phyloP scores from a whole-genome alignment of 2,329 filamentous ascomycete genomes.

The Knufia petricola region DNA sequence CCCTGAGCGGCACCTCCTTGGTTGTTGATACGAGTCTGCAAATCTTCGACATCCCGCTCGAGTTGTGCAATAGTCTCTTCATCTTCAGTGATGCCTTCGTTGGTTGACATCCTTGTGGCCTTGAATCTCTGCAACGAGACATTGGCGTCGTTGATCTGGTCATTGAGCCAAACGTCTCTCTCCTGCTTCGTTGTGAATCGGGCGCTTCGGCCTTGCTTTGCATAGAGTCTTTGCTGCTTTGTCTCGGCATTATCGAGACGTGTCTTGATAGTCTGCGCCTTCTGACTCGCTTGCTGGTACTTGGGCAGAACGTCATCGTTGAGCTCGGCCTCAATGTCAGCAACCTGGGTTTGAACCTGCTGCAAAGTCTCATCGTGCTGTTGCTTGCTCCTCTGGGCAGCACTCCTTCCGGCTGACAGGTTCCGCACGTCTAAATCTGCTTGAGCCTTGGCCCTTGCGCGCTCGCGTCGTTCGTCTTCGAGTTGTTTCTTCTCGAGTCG shows the following conservation, averaged over 20 bases:
- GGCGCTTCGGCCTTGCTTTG: slow-evolving; percentile 81
- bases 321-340: slow-evolving; percentile 66
- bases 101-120: slow-evolving; percentile 71
- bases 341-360: slow-evolving; percentile 63
- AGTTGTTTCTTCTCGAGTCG: slow-evolving; percentile 76
- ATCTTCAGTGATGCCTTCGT: slow-evolving; percentile 68
- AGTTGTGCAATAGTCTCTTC: slow-evolving; percentile 61
- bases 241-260: slow-evolving; percentile 69
- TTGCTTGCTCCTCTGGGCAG: slow-evolving; percentile 61
- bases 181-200: slow-evolving; percentile 83
- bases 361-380: slow-evolving; percentile 64
- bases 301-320: slow-evolving; percentile 59
- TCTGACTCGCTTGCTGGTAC: slow-evolving; percentile 61
- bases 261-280: slow-evolving; percentile 61
- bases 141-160: slow-evolving; percentile 72
- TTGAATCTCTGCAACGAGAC: slow-evolving; percentile 68
- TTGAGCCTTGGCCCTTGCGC: slow-evolving; percentile 70
- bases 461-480: slow-evolving; percentile 80
- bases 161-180: slow-evolving; percentile 70
- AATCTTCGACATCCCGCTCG: slow-evolving; percentile 60
- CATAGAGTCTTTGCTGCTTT: slow-evolving; percentile 67
- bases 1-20: slow-evolving; percentile 65
- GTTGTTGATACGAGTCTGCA: slow-evolving; percentile 66
- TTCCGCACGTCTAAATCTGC: slow-evolving; percentile 76
- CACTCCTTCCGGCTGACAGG: slow-evolving; percentile 70